Conservation (phyloP, 2,329 filamentous ascomycete species). For the Huntiella decipiens region DNA sequence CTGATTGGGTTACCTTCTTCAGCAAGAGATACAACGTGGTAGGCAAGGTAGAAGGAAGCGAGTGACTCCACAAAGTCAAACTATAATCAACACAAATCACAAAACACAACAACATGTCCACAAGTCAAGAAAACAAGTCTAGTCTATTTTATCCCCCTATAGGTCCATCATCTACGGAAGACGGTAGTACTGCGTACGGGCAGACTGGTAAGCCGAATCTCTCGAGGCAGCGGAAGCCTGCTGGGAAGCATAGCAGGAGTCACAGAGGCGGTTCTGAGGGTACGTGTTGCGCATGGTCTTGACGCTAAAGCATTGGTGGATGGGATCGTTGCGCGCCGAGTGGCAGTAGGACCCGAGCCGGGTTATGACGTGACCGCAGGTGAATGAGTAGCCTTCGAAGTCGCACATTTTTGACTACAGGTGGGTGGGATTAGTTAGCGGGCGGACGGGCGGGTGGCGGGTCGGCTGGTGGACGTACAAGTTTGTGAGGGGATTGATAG, state of each 20-base stretch:
- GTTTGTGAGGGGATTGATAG: neutral
- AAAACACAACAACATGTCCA: conserved; percentile 17
- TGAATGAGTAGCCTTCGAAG: conserved; percentile 50
- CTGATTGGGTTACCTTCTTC: conserved; percentile 94
- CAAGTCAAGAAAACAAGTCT: neutral
- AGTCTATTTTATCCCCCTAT: neutral
- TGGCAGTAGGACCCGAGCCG: conserved; percentile 54
- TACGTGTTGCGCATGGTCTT: conserved; percentile 44
- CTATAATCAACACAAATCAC: conserved; percentile 30
- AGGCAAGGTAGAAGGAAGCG: conserved; percentile 35
- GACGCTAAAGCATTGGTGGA: conserved; percentile 49
- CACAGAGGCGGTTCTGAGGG: conserved; percentile 34
- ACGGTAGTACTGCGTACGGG: neutral
- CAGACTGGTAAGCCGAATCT: neutral
- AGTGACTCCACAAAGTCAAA: neutral
- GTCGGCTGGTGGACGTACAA: neutral
- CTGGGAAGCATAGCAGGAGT: conserved; percentile 21
- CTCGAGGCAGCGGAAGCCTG: neutral
- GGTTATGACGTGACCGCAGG: conserved; percentile 40
- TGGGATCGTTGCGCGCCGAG: conserved; percentile 51
- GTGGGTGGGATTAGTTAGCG: neutral
- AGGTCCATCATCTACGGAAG: neutral
- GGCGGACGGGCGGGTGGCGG: neutral
- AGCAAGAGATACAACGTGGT: conserved; percentile 91
- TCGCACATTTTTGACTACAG: conserved; percentile 34